A percentile compares a stretch with the other conserved stretches of the same genome.
These are phyloP conservation scores for Physcomitrium patens DNA, from an alignment of 225 moss, liverwort and hornwort species.

Conservation along the genomic window DNA sequence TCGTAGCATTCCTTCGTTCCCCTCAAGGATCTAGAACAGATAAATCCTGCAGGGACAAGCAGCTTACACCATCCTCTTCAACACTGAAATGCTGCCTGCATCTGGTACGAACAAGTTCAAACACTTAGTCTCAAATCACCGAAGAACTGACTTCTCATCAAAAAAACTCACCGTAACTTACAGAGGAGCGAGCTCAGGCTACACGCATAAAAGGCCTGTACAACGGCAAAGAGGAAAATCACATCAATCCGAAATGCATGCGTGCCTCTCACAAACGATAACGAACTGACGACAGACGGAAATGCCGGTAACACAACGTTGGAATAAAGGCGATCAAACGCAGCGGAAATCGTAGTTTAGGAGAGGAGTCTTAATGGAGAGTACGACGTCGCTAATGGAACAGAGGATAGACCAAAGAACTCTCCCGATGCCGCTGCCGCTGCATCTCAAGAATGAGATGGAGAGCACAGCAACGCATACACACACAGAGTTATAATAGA, in stretches of 20 bases:
- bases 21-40: not conserved
- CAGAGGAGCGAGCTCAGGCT: too few relatives aligned
- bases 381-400: too few relatives aligned
- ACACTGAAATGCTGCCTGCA: too few relatives aligned
- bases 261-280: not conserved
- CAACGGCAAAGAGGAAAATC: not conserved
- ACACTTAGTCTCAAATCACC: not conserved
- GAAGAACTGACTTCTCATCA: not conserved
- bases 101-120: not conserved
- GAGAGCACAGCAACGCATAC: too few relatives aligned
- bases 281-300: not conserved
- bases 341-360: not conserved
- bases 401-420: constrained; percentile 24
- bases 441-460: constrained; percentile 20
- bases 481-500: too few relatives aligned
- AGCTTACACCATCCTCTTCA: not conserved
- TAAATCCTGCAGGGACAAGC: not conserved
- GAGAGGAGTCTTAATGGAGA: not conserved
- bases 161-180: not conserved
- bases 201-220: not conserved
- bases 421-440: too few relatives aligned
- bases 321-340: not conserved
- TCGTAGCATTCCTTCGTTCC: not conserved
- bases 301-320: too few relatives aligned
- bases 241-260: not conserved